Evolutionary conservation across 495 filamentous ascomycete species (phyloP).

Genomic region (Massariosphaeria phaeospora): DNA sequence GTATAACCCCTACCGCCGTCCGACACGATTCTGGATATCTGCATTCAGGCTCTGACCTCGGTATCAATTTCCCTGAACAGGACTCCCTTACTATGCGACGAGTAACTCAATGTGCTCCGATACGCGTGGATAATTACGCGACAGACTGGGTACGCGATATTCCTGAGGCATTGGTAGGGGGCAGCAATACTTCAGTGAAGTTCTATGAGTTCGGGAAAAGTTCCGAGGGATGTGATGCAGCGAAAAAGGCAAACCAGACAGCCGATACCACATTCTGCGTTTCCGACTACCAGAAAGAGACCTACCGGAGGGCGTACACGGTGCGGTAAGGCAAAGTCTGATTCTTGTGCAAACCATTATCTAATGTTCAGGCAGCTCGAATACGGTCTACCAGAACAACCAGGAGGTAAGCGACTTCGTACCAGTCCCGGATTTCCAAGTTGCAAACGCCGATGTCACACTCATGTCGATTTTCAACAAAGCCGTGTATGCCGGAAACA

Average conservation of each 20-base stretch:
- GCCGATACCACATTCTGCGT: constrained; percentile 13
- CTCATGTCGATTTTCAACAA: constrained; percentile 17
- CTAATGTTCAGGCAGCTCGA: constrained; percentile 1
- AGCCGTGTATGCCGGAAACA: constrained; percentile 8
- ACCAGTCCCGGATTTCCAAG: constrained; percentile 21
- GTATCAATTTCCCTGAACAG: constrained; percentile 24
- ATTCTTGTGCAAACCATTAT: not conserved
- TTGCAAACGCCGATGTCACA: constrained; percentile 18
- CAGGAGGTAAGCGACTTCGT: constrained; percentile 14
- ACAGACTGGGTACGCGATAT: constrained; percentile 7
- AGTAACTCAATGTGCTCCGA: constrained; percentile 24
- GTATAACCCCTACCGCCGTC: not conserved
- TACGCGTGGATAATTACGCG: constrained; percentile 14
- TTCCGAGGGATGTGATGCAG: not conserved
- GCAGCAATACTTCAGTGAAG: constrained; percentile 5
- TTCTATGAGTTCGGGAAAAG: constrained; percentile 20
- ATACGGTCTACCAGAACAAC: constrained; percentile 17
- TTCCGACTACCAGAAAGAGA: constrained; percentile 11
- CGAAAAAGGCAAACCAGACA: not conserved
- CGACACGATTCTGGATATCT: constrained; percentile 20
- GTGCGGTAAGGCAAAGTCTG: constrained; percentile 1
- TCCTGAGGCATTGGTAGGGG: not conserved
- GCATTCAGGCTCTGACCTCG: constrained; percentile 20
- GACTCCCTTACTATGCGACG: constrained; percentile 10
- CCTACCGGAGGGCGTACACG: constrained; percentile 6